phyloP scores from a whole-genome alignment of 1,284 basidiomycete genomes.

The Cutaneotrichosporon dermatis region DNA sequence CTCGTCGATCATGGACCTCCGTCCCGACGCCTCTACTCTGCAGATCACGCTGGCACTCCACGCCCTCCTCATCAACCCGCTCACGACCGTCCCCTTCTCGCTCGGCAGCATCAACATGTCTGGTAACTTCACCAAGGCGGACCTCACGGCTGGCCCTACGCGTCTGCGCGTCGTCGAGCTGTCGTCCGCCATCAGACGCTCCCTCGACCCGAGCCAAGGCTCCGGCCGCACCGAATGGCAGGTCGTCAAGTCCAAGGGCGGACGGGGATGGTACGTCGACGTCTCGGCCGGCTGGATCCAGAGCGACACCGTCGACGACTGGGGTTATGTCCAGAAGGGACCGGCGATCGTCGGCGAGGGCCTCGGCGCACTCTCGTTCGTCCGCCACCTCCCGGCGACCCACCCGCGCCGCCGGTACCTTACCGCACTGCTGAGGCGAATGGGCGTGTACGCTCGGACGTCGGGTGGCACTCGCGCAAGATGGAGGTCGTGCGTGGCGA shows the following conservation, averaged over 20 bases:
- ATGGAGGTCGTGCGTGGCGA: conserved; percentile 92
- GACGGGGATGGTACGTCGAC: conserved; percentile 93
- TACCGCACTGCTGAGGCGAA: conserved; percentile 69
- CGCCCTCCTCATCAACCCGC: conserved; percentile 66
- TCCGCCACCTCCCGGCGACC: conserved; percentile 37
- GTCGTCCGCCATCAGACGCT: conserved; percentile 65
- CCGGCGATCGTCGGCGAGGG: conserved; percentile 11
- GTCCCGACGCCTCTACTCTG: conserved; percentile 51
- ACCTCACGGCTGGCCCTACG: conserved; percentile 57
- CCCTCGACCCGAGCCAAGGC: conserved; percentile 52
- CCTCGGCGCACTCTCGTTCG: conserved; percentile 26
- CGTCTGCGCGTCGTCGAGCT: conserved; percentile 84
- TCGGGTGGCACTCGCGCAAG: conserved; percentile 94
- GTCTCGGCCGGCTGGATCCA: conserved; percentile 72
- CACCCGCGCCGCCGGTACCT: conserved; percentile 68
- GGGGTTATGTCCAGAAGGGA: conserved; percentile 9
- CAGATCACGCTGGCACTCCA: conserved; percentile 46
- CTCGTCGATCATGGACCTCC: conserved; percentile 63
- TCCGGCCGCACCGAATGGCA: conserved; percentile 62
- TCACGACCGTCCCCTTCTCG: conserved; percentile 69
- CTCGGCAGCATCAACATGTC: conserved; percentile 50
- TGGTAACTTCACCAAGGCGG: conserved; percentile 28
- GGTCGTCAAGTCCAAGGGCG: conserved; percentile 82
- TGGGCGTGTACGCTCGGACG: conserved; percentile 80
- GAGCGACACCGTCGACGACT: conserved; percentile 9